These are phyloP conservation scores for Cinnamomum micranthum DNA, from an alignment of 164 flowering plant genomes.

Conservation along the genomic window DNA sequence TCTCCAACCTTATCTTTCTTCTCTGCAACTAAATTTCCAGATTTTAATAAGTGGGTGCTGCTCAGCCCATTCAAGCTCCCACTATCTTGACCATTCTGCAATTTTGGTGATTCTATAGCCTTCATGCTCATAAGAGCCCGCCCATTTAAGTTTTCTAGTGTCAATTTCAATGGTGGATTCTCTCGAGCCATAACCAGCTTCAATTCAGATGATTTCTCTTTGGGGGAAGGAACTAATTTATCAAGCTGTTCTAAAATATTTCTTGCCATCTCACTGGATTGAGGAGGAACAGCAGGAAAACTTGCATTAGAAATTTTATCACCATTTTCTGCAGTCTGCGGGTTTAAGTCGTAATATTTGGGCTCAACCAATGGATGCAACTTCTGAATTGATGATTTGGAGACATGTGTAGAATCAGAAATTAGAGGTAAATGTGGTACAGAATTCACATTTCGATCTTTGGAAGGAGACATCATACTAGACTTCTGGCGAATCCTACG, in stretches of 20 bases:
- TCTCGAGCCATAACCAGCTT: constrained; percentile 39
- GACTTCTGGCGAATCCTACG: constrained; percentile 87
- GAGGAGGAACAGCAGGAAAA: constrained; percentile 49
- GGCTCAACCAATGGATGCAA: constrained; percentile 12
- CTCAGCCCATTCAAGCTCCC: constrained; percentile 20
- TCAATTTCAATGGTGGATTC: constrained; percentile 48
- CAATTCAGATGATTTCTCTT: constrained; percentile 47
- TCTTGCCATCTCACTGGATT: constrained; percentile 70
- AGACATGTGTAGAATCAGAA: constrained; percentile 21
- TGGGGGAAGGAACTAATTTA: constrained; percentile 49
- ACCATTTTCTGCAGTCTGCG: constrained; percentile 22
- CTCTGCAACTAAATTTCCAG: constrained; percentile 16
- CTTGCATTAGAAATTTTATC: constrained; percentile 26
- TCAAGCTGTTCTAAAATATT: constrained; percentile 81
- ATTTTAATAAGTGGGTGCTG: constrained; percentile 9
- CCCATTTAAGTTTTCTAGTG: constrained; percentile 53
- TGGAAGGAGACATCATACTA: constrained; percentile 41
- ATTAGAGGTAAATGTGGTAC: constrained; percentile 13
- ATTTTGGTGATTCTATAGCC: constrained; percentile 49
- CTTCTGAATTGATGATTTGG: constrained; percentile 18
- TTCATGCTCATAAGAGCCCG: constrained; percentile 72
- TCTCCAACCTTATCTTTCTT: constrained; percentile 29
- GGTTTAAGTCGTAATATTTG: constrained; percentile 18
- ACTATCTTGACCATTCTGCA: constrained; percentile 25
- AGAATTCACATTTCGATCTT: constrained; percentile 26